phyloP scores from a whole-genome alignment of 2,329 filamentous ascomycete species.

The Cladosporium sp. region DNA sequence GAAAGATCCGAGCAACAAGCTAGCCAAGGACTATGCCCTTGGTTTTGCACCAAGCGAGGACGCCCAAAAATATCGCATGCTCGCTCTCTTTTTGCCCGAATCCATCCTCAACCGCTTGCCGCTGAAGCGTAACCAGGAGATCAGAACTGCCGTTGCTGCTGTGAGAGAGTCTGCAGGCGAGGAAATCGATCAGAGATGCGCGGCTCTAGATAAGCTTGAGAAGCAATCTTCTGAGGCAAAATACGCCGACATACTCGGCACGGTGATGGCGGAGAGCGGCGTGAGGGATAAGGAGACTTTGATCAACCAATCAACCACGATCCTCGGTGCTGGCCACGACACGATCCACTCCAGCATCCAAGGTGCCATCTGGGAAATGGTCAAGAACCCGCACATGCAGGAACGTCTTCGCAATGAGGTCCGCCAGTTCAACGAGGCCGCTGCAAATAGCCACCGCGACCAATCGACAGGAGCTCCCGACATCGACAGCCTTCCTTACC shows the following conservation, averaged over 20 bases:
- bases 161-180: neutral
- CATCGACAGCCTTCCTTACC: constrained; percentile 41
- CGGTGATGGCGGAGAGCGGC: constrained; percentile 48
- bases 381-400: constrained; percentile 62
- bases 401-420: constrained; percentile 65
- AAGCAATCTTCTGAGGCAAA: constrained; percentile 12
- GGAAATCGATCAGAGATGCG: constrained; percentile 25
- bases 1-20: constrained; percentile 38
- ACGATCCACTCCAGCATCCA: constrained; percentile 72
- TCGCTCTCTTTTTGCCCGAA: neutral
- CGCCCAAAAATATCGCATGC: constrained; percentile 2
- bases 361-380: constrained; percentile 72
- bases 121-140: constrained; percentile 41
- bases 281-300: constrained; percentile 48
- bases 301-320: constrained; percentile 54
- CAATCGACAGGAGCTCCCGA: constrained; percentile 15
- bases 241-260: constrained; percentile 39
- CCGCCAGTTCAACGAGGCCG: constrained; percentile 52
- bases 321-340: constrained; percentile 62
- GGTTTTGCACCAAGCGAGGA: neutral
- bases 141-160: neutral
- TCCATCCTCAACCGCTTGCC: constrained; percentile 41
- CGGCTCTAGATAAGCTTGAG: constrained; percentile 40
- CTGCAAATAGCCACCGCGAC: neutral
- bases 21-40: constrained; percentile 44